A percentile compares a stretch with the other conserved stretches of the same genome.
Conservation (phyloP, 495 filamentous ascomycete species). For the Hypomontagnella monticulosa region DNA sequence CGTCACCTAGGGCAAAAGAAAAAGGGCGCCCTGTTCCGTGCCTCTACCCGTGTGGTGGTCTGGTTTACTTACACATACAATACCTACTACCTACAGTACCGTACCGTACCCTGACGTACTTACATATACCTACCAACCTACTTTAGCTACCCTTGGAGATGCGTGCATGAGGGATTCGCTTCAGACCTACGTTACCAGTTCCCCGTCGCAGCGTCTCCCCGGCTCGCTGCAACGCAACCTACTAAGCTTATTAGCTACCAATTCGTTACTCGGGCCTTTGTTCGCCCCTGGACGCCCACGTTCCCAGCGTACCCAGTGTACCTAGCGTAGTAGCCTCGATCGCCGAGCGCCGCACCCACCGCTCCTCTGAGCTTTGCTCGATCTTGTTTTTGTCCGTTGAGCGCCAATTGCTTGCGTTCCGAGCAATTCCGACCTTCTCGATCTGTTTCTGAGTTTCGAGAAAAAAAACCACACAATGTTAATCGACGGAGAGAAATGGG, state of each 20-base stretch:
- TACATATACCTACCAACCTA: slow-evolving; percentile 16
- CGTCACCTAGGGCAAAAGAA: neutral
- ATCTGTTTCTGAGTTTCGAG: slow-evolving; percentile 6
- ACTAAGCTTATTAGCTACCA: slow-evolving; percentile 45
- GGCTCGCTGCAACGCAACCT: slow-evolving; percentile 41
- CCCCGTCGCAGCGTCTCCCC: slow-evolving; percentile 29
- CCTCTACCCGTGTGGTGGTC: slow-evolving; percentile 15
- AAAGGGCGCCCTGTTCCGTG: slow-evolving; percentile 27
- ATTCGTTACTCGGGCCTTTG: slow-evolving; percentile 40
- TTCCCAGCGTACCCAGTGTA: slow-evolving; percentile 12
- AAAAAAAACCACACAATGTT: slow-evolving; percentile 64
- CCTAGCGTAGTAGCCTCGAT: slow-evolving; percentile 46
- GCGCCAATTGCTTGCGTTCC: slow-evolving; percentile 17
- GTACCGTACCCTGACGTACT: no score
- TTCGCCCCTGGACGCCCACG: slow-evolving; percentile 33
- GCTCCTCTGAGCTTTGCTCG: slow-evolving; percentile 35
- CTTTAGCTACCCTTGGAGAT: slow-evolving; percentile 34
- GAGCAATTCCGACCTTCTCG: slow-evolving; percentile 15
- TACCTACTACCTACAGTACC: no score
- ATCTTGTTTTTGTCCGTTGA: slow-evolving; percentile 21
- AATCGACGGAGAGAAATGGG: slow-evolving; percentile 89
- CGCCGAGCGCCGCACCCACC: slow-evolving; percentile 52
- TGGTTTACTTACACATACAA: slow-evolving; percentile 32
- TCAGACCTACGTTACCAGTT: slow-evolving; percentile 25
- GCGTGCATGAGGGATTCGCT: slow-evolving; percentile 39